These are phyloP conservation scores for Pseudopithomyces maydicus DNA, from an alignment of 2,329 filamentous ascomycete species.

Conservation along the genomic window DNA sequence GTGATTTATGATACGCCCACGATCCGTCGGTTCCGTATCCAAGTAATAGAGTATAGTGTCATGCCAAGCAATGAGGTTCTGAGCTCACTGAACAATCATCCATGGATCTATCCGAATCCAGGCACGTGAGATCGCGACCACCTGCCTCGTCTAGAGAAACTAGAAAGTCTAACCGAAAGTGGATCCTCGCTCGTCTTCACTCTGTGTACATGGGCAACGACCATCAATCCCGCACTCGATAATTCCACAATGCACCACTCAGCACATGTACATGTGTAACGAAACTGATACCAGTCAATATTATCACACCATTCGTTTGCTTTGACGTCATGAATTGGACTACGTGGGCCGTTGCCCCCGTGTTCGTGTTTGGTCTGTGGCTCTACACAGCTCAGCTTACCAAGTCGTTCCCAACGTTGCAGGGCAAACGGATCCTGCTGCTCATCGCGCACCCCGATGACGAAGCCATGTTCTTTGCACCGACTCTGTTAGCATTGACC, in stretches of 20 bases:
- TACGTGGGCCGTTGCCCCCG: constrained; percentile 46
- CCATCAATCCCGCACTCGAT: no score
- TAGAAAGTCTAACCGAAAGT: constrained; percentile 22
- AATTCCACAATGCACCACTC: no score
- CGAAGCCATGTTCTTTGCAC: constrained; percentile 99
- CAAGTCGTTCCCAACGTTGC: constrained; percentile 66
- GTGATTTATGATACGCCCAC: not conserved
- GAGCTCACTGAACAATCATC: constrained; percentile 3
- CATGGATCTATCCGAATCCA: not conserved
- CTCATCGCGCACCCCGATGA: constrained; percentile 98
- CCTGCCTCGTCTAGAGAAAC: not conserved
- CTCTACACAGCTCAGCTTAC: constrained; percentile 54
- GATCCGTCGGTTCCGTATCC: constrained; percentile 22
- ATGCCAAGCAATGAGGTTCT: constrained; percentile 26
- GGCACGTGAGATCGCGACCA: not conserved
- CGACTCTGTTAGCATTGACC: constrained; percentile 83
- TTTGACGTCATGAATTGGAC: constrained; percentile 48
- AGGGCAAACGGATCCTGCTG: constrained; percentile 85
- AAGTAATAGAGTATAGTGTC: constrained; percentile 39
- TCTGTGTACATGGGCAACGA: no score
- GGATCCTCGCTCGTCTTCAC: not conserved
- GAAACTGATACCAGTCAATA: not conserved
- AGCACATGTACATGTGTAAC: not conserved
- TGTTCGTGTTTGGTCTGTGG: constrained; percentile 52
- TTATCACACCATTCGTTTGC: not conserved